phyloP scores from a whole-genome alignment of 768 basidiomycete genomes.

The Symmetrospora coprosmae region DNA sequence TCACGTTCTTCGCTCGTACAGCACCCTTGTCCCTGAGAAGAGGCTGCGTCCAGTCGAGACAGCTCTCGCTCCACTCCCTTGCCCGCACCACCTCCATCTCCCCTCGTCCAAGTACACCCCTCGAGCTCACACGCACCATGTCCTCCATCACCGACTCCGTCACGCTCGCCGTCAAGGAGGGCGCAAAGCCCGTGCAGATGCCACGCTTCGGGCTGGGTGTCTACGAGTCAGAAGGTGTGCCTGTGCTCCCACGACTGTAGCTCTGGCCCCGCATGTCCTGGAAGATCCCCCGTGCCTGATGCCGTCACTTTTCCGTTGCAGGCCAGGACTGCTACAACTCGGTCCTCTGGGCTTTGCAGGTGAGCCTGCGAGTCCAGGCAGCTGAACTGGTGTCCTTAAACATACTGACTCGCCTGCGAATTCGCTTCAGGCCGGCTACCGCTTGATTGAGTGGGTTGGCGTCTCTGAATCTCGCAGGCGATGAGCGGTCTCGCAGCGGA shows the following conservation, averaged over 20 bases:
- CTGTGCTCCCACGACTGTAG: background rate
- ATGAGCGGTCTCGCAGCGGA: background rate
- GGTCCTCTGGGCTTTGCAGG: constrained; percentile 19
- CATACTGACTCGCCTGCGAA: background rate
- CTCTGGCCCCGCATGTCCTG: too few species aligned
- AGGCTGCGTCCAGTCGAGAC: too few species aligned
- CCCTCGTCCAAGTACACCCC: too few species aligned
- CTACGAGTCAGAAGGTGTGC: too few species aligned
- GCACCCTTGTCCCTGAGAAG: too few species aligned
- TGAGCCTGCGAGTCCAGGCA: background rate
- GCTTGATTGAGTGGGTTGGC: constrained; percentile 15
- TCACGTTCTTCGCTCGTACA: too few species aligned
- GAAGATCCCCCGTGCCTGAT: too few species aligned
- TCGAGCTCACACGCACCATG: too few species aligned
- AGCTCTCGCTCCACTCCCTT: too few species aligned
- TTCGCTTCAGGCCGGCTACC: constrained; percentile 8
- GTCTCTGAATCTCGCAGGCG: too few species aligned
- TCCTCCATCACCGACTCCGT: background rate
- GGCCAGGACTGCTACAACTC: constrained; percentile 23
- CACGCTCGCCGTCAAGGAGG: background rate
- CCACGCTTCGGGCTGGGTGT: constrained; percentile 10
- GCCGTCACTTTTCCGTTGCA: too few species aligned
- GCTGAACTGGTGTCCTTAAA: background rate
- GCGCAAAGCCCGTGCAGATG: background rate
- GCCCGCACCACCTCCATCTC: too few species aligned